A percentile compares a stretch with the other conserved stretches of the same genome.
Evolutionary conservation across 352 stramenopile species (phyloP).

Genomic region (Pythium coloratum): DNA sequence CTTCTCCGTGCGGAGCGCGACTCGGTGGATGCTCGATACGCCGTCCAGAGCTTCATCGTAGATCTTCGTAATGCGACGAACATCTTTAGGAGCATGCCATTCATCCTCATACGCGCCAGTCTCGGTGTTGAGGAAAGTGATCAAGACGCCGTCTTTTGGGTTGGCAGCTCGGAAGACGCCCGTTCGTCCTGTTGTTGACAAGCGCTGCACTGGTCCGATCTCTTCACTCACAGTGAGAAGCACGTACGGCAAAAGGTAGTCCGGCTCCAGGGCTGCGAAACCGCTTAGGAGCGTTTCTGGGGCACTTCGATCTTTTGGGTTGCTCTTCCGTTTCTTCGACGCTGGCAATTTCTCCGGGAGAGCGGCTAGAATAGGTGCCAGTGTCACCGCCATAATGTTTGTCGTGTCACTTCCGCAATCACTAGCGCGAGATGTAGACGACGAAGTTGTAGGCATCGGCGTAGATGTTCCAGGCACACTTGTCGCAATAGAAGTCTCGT

Average conservation of each 20-base stretch:
- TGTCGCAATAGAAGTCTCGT: conserved; percentile 13
- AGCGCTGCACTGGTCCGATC: conserved; percentile 64
- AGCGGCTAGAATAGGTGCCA: conserved; percentile 75
- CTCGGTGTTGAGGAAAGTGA: conserved; percentile 86
- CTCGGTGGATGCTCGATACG: conserved; percentile 72
- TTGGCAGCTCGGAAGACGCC: conserved; percentile 65
- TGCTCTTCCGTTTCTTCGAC: conserved; percentile 21
- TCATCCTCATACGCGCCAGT: conserved; percentile 86
- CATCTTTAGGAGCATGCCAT: conserved; percentile 70
- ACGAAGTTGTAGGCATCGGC: background rate
- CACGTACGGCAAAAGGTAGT: conserved; percentile 72
- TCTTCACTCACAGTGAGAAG: conserved; percentile 79
- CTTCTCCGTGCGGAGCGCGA: conserved; percentile 76
- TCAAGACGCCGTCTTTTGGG: conserved; percentile 61
- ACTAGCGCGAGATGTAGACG: conserved; percentile 18
- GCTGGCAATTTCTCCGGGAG: conserved; percentile 27
- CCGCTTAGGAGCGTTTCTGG: conserved; percentile 20
- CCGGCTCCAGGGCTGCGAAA: conserved; percentile 66
- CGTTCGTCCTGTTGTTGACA: conserved; percentile 64
- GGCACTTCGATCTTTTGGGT: background rate
- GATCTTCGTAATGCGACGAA: conserved; percentile 75
- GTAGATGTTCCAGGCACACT: background rate
- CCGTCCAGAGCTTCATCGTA: conserved; percentile 75
- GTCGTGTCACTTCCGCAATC: conserved; percentile 37
- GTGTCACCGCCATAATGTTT: conserved; percentile 75